Evolutionary conservation across 2,329 filamentous ascomycete species (phyloP).

Genomic region (Nigrograna mackinnonii): DNA sequence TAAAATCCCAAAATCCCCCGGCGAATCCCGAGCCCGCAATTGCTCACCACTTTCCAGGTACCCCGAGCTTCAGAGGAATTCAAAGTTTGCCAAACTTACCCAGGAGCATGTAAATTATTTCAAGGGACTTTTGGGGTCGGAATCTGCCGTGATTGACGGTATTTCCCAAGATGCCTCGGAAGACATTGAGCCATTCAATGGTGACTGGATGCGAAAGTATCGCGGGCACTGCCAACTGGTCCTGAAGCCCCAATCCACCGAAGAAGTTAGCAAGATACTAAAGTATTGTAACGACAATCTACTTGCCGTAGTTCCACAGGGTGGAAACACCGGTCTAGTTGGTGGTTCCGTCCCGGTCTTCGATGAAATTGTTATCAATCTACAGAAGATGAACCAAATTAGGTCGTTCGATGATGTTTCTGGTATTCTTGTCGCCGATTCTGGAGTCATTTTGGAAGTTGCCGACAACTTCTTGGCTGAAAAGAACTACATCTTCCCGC

Average conservation of each 20-base stretch:
- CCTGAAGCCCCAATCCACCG: slow-evolving; percentile 79
- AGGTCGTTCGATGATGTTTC: slow-evolving; percentile 91
- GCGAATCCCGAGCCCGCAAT: no score
- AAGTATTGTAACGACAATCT: slow-evolving; percentile 94
- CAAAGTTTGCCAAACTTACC: slow-evolving; percentile 73
- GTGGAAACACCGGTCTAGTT: slow-evolving; percentile 94
- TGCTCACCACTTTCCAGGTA: no score
- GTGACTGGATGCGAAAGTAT: slow-evolving; percentile 99
- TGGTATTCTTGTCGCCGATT: slow-evolving; percentile 86
- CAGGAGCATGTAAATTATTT: slow-evolving; percentile 82
- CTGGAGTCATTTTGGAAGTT: slow-evolving; percentile 86
- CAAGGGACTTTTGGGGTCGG: slow-evolving; percentile 75
- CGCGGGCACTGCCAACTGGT: slow-evolving; percentile 86
- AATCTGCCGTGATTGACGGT: slow-evolving; percentile 82
- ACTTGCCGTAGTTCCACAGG: slow-evolving; percentile 94
- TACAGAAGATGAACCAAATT: slow-evolving; percentile 88
- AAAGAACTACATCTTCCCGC: slow-evolving; percentile 85
- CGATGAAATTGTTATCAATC: slow-evolving; percentile 94
- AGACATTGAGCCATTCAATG: slow-evolving; percentile 90
- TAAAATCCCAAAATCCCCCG: no score
- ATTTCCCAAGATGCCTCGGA: slow-evolving; percentile 73
- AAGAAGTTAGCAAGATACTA: slow-evolving; percentile 88
- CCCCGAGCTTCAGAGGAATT: slow-evolving; percentile 78
- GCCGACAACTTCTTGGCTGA: slow-evolving; percentile 86
- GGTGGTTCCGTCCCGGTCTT: slow-evolving; percentile 96